Base-by-base conservation (phyloP, 129 eudicot genomes). In the Chrysanthemum seticuspe region DNA sequence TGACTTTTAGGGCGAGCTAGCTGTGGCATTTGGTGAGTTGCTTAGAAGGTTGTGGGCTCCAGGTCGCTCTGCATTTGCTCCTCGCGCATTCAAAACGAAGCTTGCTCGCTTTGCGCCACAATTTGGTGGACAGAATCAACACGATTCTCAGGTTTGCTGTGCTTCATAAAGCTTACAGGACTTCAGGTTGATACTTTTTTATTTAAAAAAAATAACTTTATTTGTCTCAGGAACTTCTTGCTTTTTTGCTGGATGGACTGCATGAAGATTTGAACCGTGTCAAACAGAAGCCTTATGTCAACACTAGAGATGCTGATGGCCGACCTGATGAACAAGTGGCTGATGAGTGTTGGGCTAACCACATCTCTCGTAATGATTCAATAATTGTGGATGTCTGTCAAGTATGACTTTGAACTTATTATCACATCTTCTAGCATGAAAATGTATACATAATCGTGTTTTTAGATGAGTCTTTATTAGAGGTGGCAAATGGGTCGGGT, bases 381-480 rank as follows among this genome's bases (percentile, higher is more conserved):
- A 89, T 93, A n/a, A 86, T 93, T 86, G 98, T 93, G 77, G 98
- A 93, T 87, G 97, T 93, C 49, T 93, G 92, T 82, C 98, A 93
- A 82, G 89, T 80, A 72, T 10, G 25, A 21, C 14, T 10, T 67
- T 66, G 57, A 23, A n/a, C 47, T 62, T 23, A 12, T 57, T 19
- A 25, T 76, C 49, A 58, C 56, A 68, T 45, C 15, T 56, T 21
- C 45, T 12, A 48, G 72, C 55, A 13, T 47, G 27, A 23, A 60
- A 13, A 44, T 72, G 27, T 59, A 19, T 58, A 29, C 13, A 34
- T 72, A 72, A 44, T 72, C 56, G 12, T 57, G 76, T 12, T 58
- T 44, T 44, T 72, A 58, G 57, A 71, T 58, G 45, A 40, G 53
- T 34, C 52, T 13, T 34, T 70, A 40, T 10, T 29, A 71, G 54